These are phyloP conservation scores for Ophiocordyceps camponoti-leonardi DNA, from an alignment of 2,329 filamentous ascomycete genomes.

Conservation along the genomic window DNA sequence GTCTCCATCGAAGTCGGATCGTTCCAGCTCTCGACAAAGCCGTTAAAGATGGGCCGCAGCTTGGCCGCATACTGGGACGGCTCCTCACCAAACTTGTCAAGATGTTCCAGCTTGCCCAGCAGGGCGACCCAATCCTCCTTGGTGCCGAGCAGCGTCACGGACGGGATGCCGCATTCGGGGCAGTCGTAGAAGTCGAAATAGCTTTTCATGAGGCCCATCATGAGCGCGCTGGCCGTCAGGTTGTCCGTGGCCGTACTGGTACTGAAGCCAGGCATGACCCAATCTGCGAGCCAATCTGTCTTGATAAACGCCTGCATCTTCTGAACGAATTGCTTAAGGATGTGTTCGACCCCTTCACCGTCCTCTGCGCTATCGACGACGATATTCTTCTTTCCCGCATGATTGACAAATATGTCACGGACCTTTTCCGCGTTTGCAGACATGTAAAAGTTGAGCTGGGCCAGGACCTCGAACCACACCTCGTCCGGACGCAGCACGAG, in stretches of 20 bases:
- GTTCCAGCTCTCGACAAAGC: neutral
- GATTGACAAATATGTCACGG: constrained; percentile 7
- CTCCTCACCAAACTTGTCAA: neutral
- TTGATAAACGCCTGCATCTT: constrained; percentile 10
- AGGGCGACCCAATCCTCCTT: constrained; percentile 23
- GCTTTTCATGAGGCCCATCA: constrained; percentile 26
- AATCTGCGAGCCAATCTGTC: constrained; percentile 20
- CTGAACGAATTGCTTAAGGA: no score
- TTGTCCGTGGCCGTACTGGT: constrained; percentile 20
- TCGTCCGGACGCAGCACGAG: constrained; percentile 33
- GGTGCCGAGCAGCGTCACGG: constrained; percentile 21
- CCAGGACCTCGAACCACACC: constrained; percentile 35
- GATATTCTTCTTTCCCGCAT: neutral
- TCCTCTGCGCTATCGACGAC: no score
- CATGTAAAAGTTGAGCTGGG: constrained; percentile 32
- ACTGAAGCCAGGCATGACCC: constrained; percentile 24
- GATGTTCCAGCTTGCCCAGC: constrained; percentile 18
- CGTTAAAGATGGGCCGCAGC: neutral
- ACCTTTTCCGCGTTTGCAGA: constrained; percentile 26
- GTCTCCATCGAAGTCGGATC: neutral
- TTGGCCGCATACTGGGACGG: neutral
- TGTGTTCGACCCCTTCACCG: neutral
- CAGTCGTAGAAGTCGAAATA: constrained; percentile 7
- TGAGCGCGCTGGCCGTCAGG: constrained; percentile 22
- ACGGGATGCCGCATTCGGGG: constrained; percentile 26